These are phyloP conservation scores for Cryomyces minteri DNA, from an alignment of 495 filamentous ascomycete species.

Conservation along the genomic window DNA sequence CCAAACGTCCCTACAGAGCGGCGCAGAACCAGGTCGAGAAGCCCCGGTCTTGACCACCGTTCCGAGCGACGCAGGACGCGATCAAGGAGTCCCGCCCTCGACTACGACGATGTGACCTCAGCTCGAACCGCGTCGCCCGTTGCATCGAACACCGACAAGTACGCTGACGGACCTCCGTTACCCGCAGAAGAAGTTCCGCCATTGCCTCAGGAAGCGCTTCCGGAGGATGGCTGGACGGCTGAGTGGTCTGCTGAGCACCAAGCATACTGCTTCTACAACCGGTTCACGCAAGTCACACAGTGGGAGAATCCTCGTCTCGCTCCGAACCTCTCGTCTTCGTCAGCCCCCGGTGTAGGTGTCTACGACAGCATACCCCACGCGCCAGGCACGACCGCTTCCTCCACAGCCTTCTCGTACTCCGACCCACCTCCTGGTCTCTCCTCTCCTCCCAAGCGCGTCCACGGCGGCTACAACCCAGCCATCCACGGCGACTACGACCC, in stretches of 20 bases:
- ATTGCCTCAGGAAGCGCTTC: not conserved
- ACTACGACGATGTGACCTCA: too few relatives aligned
- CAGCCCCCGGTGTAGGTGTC: constrained; percentile 12
- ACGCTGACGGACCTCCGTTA: not conserved
- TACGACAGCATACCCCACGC: not conserved
- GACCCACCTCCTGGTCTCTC: not conserved
- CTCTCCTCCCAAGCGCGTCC: constrained; percentile 6
- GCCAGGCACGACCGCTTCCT: not conserved
- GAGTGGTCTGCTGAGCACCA: constrained; percentile 58
- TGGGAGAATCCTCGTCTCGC: constrained; percentile 83
- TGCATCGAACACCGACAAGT: too few relatives aligned
- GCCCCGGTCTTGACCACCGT: too few relatives aligned
- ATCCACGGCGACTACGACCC: constrained; percentile 95
- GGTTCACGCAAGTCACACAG: constrained; percentile 53
- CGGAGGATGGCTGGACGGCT: constrained; percentile 67
- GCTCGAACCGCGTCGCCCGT: too few relatives aligned
- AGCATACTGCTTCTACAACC: constrained; percentile 82
- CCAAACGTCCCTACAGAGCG: too few relatives aligned
- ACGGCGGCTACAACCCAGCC: constrained; percentile 79
- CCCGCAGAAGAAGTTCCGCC: not conserved
- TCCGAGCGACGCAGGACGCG: too few relatives aligned
- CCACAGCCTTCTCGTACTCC: not conserved
- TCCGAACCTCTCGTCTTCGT: constrained; percentile 11
- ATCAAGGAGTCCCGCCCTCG: too few relatives aligned
- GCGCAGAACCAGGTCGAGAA: too few relatives aligned